phyloP scores from a whole-genome alignment of 169 alveolate genomes.

The Neospora caninum region DNA sequence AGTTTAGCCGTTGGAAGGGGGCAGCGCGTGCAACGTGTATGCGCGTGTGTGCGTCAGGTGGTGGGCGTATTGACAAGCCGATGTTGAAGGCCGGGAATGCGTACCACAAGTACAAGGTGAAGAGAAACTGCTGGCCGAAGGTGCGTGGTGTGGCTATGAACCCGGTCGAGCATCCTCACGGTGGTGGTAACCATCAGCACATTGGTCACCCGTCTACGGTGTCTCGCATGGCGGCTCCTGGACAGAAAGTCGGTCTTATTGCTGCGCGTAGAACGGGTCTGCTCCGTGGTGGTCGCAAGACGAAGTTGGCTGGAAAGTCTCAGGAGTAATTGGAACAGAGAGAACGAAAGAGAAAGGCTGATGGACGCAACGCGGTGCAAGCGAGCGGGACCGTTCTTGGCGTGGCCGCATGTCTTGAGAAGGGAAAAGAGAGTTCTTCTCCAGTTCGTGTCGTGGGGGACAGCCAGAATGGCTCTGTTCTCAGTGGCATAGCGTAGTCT shows the following conservation, averaged over 20 bases:
- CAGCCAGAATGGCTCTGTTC: background rate
- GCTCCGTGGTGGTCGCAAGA: slow-evolving; percentile 96
- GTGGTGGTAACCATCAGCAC: slow-evolving; percentile 99
- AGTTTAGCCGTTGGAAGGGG: no score
- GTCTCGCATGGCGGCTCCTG: slow-evolving; percentile 97
- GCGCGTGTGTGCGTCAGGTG: slow-evolving; percentile 94
- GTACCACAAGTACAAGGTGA: slow-evolving; percentile 97
- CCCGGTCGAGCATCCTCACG: slow-evolving; percentile 99
- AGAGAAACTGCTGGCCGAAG: slow-evolving; percentile 99
- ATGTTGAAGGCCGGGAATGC: slow-evolving; percentile 98
- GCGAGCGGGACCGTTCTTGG: background rate
- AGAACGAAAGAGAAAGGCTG: background rate
- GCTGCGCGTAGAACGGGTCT: slow-evolving; percentile 99
- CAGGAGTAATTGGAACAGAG: background rate
- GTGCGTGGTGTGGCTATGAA: slow-evolving; percentile 99
- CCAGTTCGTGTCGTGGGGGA: background rate
- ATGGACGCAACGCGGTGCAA: background rate
- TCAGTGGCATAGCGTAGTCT: background rate
- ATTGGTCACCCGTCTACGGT: slow-evolving; percentile 99
- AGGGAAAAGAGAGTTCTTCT: background rate
- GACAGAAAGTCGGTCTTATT: slow-evolving; percentile 99
- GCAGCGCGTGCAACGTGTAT: background rate
- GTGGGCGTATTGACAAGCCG: slow-evolving; percentile 99
- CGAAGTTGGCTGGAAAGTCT: slow-evolving; percentile 75
- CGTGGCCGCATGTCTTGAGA: background rate